Evolutionary conservation across 768 basidiomycete genomes (phyloP).

Genomic region (Boletus tomentosulus): DNA sequence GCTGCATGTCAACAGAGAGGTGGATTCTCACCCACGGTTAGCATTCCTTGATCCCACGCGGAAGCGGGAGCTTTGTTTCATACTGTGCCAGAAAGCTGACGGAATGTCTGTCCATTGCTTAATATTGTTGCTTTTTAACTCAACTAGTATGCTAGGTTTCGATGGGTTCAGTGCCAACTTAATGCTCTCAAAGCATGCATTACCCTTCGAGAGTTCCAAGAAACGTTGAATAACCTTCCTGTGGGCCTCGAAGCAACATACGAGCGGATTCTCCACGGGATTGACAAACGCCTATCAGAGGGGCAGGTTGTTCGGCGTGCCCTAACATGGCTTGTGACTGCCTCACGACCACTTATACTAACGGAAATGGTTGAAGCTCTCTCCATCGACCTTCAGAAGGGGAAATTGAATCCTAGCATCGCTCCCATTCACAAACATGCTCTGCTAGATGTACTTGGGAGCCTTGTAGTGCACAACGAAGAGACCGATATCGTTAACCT

Average conservation of each 20-base stretch:
- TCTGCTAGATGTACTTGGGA: not conserved
- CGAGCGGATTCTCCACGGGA: not conserved
- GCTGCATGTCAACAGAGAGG: not conserved
- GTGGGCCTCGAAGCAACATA: not conserved
- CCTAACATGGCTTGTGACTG: not conserved
- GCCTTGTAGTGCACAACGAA: not conserved
- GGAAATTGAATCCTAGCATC: not conserved
- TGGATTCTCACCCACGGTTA: not conserved
- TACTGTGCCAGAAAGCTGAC: not conserved
- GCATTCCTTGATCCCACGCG: not conserved
- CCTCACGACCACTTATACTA: conserved; percentile 2
- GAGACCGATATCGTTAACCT: not conserved
- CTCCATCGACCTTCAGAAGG: not conserved
- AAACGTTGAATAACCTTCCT: not conserved
- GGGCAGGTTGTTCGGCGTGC: not conserved
- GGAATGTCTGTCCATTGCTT: not conserved
- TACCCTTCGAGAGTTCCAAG: not conserved
- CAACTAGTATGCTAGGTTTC: not conserved
- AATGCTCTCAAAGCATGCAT: not conserved
- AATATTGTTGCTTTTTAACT: not conserved
- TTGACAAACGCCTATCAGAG: not conserved
- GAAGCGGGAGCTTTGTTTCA: not conserved
- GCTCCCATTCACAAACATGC: not conserved
- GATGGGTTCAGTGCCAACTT: conserved; percentile 3
- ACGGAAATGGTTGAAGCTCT: conserved; percentile 1